A percentile compares a stretch with the other conserved stretches of the same genome.
Conservation (phyloP, 441 rosid species). For the Gossypium lobatum region DNA sequence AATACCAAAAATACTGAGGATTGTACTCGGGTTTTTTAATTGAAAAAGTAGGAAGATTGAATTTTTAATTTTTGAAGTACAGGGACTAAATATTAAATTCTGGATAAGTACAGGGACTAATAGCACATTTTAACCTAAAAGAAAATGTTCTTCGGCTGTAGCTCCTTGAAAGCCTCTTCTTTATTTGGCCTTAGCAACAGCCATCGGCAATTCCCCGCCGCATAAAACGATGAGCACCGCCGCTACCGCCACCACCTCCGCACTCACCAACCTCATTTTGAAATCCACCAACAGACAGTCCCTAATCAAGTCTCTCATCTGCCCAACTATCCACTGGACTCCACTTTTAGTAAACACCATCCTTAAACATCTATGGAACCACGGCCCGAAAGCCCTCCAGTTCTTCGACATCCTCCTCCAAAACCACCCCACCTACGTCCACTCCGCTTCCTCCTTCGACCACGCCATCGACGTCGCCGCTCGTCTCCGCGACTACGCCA, state of each 20-base stretch:
- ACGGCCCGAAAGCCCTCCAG: constrained; percentile 76
- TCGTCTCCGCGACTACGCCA: constrained; percentile 54
- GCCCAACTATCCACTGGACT: constrained; percentile 47
- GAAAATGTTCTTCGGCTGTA: too few species aligned
- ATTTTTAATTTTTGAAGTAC: too few species aligned
- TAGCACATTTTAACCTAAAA: too few species aligned
- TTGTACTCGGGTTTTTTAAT: too few species aligned
- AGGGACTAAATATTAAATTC: too few species aligned
- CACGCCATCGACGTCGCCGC: constrained; percentile 82
- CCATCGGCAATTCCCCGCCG: too few species aligned
- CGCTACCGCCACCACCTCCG: constrained; percentile 27
- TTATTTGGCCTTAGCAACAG: too few species aligned
- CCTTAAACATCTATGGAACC: constrained; percentile 79
- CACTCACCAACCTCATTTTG: constrained; percentile 39
- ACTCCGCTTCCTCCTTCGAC: constrained; percentile 68
- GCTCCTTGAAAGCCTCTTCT: too few species aligned
- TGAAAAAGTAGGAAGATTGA: too few species aligned
- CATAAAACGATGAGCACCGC: background rate
- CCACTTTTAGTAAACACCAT: constrained; percentile 57
- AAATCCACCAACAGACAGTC: constrained; percentile 28
- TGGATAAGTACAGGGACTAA: too few species aligned
- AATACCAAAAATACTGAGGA: too few species aligned
- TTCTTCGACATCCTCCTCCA: constrained; percentile 57
- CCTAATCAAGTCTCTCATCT: constrained; percentile 36
- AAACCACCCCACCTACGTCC: constrained; percentile 47